Percentiles rank a stretch among this genome's conserved stretches.
These are phyloP conservation scores for Candolleomyces eurysporus DNA, from an alignment of 768 basidiomycete species.

Conservation along the genomic window DNA sequence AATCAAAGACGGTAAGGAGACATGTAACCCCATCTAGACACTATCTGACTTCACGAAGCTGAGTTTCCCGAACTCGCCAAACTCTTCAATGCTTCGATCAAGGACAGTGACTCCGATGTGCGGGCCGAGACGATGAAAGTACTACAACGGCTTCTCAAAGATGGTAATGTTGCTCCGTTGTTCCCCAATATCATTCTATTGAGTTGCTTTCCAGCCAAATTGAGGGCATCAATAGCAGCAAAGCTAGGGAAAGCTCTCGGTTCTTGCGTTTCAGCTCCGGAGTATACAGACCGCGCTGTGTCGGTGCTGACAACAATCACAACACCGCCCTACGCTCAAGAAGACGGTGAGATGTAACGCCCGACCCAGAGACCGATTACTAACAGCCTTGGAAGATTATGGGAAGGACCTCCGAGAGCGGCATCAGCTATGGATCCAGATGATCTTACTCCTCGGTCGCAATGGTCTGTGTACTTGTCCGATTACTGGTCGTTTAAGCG, in stretches of 20 bases:
- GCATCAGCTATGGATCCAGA: background rate
- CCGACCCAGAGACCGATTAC: background rate
- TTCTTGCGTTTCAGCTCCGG: background rate
- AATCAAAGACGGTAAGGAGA: background rate
- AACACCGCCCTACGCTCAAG: background rate
- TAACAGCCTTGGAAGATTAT: background rate
- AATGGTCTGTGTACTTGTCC: background rate
- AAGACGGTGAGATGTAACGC: background rate
- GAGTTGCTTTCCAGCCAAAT: no score
- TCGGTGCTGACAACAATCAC: background rate
- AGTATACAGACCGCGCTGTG: background rate
- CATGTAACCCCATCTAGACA: background rate
- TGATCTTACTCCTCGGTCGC: background rate
- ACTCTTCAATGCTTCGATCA: background rate
- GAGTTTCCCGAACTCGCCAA: background rate
- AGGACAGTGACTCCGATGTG: background rate
- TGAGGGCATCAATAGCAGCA: background rate
- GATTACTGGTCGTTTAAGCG: background rate
- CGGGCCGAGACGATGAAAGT: background rate
- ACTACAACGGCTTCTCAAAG: background rate
- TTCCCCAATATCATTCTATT: background rate
- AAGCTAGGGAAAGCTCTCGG: background rate
- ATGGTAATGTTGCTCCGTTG: background rate
- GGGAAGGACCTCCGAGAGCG: background rate
- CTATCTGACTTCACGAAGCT: background rate